Evolutionary conservation across 2,329 filamentous ascomycete genomes (phyloP).

Genomic region (Penicillium sp.): DNA sequence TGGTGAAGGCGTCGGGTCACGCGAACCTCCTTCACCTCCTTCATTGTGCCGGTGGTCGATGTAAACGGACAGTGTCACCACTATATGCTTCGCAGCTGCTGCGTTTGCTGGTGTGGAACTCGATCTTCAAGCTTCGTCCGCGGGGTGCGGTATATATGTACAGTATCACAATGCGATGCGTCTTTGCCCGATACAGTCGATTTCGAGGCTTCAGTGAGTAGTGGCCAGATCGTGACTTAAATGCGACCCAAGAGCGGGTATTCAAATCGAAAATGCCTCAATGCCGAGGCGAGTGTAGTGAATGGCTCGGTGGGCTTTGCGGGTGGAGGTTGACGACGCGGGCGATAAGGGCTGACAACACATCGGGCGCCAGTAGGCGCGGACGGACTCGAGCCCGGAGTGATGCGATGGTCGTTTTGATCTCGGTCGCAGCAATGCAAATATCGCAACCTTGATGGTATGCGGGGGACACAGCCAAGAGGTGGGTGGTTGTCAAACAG

Average conservation of each 20-base stretch:
- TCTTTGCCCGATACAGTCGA: constrained; percentile 9
- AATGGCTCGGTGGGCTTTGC: not conserved
- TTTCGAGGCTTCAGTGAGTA: not conserved
- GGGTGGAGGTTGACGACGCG: constrained; percentile 5
- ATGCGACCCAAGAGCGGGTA: constrained; percentile 4
- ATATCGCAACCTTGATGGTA: not conserved
- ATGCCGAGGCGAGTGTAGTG: not conserved
- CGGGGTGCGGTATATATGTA: not conserved
- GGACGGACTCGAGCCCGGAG: not conserved
- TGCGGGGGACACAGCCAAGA: not conserved
- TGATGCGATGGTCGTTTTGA: not conserved
- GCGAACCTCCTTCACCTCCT: constrained; percentile 38
- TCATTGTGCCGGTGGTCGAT: constrained; percentile 17
- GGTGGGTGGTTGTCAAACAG: not conserved
- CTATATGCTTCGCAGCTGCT: not conserved
- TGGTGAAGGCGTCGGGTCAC: constrained; percentile 52
- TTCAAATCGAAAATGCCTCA: not conserved
- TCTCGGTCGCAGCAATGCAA: not conserved
- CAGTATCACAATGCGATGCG: not conserved
- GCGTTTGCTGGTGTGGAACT: not conserved
- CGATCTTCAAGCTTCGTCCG: not conserved
- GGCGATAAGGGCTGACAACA: constrained; percentile 23
- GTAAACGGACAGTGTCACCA: not conserved
- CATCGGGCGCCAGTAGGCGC: constrained; percentile 25
- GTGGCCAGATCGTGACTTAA: not conserved